Percentiles rank a stretch among this genome's conserved stretches.
Evolutionary conservation across 2,329 filamentous ascomycete genomes (phyloP).

Genomic region (Daldinia sp.): DNA sequence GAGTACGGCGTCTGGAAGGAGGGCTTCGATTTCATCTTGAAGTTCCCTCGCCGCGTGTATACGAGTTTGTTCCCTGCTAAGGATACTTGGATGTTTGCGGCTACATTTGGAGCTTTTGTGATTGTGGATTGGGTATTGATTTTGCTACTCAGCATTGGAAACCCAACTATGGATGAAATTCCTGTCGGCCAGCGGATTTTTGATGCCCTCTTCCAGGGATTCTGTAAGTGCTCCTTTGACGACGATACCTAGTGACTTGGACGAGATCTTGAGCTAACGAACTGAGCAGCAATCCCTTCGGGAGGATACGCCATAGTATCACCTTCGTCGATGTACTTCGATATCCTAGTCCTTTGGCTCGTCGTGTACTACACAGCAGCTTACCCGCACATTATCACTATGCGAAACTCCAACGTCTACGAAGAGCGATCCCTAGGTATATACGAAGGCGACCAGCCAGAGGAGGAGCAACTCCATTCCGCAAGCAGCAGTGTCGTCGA

Average conservation of each 20-base stretch:
- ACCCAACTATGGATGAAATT: constrained; percentile 54
- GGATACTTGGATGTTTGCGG: constrained; percentile 61
- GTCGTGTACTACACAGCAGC: constrained; percentile 74
- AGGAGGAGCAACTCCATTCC: constrained; percentile 39
- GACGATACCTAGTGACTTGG: constrained; percentile 1
- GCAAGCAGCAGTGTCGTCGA: constrained; percentile 43
- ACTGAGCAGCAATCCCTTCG: constrained; percentile 54
- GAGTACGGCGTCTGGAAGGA: constrained; percentile 47
- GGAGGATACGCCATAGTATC: constrained; percentile 63
- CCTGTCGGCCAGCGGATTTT: constrained; percentile 57
- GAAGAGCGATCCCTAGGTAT: constrained; percentile 73
- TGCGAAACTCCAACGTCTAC: constrained; percentile 76
- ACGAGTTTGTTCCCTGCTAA: constrained; percentile 61
- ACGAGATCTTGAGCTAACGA: constrained; percentile 17
- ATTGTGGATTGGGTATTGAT: constrained; percentile 62
- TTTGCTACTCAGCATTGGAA: constrained; percentile 61
- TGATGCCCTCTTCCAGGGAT: constrained; percentile 61
- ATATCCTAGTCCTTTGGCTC: constrained; percentile 66
- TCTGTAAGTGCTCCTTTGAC: constrained; percentile 45
- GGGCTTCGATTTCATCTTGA: constrained; percentile 50
- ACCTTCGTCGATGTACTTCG: constrained; percentile 60
- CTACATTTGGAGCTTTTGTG: constrained; percentile 58
- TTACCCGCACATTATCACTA: constrained; percentile 69
- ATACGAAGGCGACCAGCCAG: constrained; percentile 50
- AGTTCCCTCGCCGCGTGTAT: constrained; percentile 53